phyloP scores from a whole-genome alignment of 2,329 filamentous ascomycete genomes.

The Dactylellina haptotyla region DNA sequence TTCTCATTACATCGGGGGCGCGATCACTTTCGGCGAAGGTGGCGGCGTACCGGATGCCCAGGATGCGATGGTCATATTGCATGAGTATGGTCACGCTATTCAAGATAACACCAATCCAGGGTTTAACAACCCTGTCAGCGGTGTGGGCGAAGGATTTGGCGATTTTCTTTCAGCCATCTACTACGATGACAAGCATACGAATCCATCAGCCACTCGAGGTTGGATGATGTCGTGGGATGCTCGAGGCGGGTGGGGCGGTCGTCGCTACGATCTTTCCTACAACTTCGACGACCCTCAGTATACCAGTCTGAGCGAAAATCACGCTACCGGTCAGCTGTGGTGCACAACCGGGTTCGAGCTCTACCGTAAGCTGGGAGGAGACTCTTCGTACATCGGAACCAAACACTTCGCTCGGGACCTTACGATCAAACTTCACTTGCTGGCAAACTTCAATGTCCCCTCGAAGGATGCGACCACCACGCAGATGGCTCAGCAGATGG shows the following conservation, averaged over 20 bases:
- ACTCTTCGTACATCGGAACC: not conserved
- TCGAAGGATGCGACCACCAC: conserved; percentile 1
- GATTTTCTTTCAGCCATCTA: conserved; percentile 9
- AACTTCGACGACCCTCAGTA: conserved; percentile 17
- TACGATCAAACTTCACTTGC: conserved; percentile 1
- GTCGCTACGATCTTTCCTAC: conserved; percentile 11
- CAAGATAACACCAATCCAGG: conserved; percentile 13
- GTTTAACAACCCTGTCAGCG: conserved; percentile 3
- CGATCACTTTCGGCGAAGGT: conserved; percentile 11
- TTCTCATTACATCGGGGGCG: conserved; percentile 6
- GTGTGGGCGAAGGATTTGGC: conserved; percentile 4
- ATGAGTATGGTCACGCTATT: conserved; percentile 13
- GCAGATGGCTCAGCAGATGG: conserved; percentile 10
- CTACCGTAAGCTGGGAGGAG: conserved; percentile 16
- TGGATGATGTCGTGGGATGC: conserved; percentile 20
- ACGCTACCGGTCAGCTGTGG: conserved; percentile 12
- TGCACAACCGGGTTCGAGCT: conserved; percentile 5
- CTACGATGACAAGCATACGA: conserved; percentile 7
- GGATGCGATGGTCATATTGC: conserved; percentile 11
- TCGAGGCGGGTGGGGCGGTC: conserved; percentile 5
- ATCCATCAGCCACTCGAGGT: conserved; percentile 3
- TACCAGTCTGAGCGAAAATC: conserved; percentile 4
- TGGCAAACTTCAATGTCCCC: conserved; percentile 8
- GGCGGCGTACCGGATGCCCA: conserved; percentile 10
- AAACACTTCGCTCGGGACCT: conserved; percentile 5